A percentile compares a stretch with the other conserved stretches of the same genome.
phyloP scores from a whole-genome alignment of 305 asterid genomes.

The Fraxinus floribunda region DNA sequence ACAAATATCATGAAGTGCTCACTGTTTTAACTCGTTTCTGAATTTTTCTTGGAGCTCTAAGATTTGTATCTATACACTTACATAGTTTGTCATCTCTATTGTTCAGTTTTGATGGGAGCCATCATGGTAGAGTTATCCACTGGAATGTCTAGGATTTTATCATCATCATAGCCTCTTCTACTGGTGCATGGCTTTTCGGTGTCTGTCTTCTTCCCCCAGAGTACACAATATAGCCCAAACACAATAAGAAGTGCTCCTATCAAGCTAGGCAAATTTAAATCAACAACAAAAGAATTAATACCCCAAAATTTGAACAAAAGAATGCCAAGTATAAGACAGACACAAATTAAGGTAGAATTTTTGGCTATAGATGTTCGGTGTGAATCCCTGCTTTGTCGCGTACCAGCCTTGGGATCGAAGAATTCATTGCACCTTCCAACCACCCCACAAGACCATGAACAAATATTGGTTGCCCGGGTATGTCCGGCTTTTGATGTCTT shows the following conservation, averaged over 20 bases:
- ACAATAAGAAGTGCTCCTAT: conserved; percentile 23
- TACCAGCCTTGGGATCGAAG: not conserved
- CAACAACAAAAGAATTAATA: not conserved
- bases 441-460: not conserved
- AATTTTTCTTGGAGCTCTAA: not conserved
- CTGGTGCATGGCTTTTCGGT: not conserved
- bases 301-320: not conserved
- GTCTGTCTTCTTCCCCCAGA: conserved; percentile 26
- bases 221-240: conserved; percentile 25
- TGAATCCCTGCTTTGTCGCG: not conserved
- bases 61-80: not conserved
- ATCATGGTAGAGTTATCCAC: not conserved
- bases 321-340: not conserved
- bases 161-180: not conserved
- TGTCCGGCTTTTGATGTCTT: no score
- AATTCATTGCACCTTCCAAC: not conserved
- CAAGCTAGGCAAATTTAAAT: conserved; percentile 16
- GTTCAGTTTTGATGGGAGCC: not conserved
- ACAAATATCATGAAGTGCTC: not conserved
- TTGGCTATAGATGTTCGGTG: not conserved
- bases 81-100: not conserved
- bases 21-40: not conserved
- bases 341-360: not conserved
- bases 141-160: not conserved
- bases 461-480: not conserved